Conservation (phyloP, 176 grass and related monocot species). For the Lolium rigidum region DNA sequence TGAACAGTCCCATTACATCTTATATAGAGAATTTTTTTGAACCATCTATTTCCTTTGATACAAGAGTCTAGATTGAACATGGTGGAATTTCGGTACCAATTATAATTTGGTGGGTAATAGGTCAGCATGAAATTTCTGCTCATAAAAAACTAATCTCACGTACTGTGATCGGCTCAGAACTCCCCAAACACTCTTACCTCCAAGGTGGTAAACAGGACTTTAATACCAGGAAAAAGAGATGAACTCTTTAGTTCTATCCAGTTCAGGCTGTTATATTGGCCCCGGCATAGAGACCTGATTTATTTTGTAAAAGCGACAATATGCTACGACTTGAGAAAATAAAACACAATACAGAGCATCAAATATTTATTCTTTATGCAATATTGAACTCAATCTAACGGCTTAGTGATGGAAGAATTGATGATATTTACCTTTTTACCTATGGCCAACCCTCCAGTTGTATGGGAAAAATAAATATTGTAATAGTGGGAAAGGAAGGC, state of each 20-base stretch:
- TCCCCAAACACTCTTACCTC: not conserved
- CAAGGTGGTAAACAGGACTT: not conserved
- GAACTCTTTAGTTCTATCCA: not conserved
- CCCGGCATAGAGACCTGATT: not conserved
- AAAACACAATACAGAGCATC: not conserved
- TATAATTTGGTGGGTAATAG: not conserved
- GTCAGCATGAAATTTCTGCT: not conserved
- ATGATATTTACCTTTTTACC: slow-evolving; percentile 72
- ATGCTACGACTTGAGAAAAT: not conserved
- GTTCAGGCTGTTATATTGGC: not conserved
- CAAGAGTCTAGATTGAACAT: not conserved
- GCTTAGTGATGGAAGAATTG: slow-evolving; percentile 1
- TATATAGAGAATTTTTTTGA: not conserved
- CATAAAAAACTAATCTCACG: not conserved
- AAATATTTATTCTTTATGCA: not conserved
- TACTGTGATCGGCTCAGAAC: not conserved
- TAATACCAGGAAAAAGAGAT: slow-evolving; percentile 8
- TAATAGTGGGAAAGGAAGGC: slow-evolving; percentile 96
- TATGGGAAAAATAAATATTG: slow-evolving; percentile 95
- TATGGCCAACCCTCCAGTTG: slow-evolving; percentile 73
- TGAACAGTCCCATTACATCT: not conserved
- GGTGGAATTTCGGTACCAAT: not conserved
- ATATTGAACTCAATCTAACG: not conserved
- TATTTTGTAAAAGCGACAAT: not conserved
- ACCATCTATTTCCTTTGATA: not conserved